Evolutionary conservation across 2,329 filamentous ascomycete genomes (phyloP).

Genomic region (Clarireedia hainanense): DNA sequence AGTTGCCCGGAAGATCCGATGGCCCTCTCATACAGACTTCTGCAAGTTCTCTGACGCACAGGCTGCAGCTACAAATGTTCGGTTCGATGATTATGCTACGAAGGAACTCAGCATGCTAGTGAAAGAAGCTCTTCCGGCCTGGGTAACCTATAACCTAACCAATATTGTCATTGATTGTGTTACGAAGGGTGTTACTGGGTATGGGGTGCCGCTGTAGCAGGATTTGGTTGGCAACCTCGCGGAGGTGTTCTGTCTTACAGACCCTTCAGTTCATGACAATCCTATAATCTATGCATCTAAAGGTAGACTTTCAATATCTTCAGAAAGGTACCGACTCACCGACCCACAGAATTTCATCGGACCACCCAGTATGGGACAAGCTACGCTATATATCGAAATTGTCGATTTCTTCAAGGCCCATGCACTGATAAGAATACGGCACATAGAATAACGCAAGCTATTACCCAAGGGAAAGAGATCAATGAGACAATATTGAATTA

Average conservation of each 20-base stretch:
- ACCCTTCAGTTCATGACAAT: slow-evolving; percentile 63
- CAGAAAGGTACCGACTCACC: no score
- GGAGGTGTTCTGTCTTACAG: slow-evolving; percentile 68
- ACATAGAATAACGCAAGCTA: slow-evolving; percentile 51
- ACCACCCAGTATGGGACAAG: slow-evolving; percentile 67
- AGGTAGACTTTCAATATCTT: slow-evolving; percentile 35
- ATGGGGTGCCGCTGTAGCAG: slow-evolving; percentile 51
- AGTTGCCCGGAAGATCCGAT: slow-evolving; percentile 17
- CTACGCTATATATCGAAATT: slow-evolving; percentile 67
- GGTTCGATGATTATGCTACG: neutral
- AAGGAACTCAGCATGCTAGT: neutral
- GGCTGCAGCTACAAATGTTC: neutral
- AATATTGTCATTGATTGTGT: slow-evolving; percentile 61
- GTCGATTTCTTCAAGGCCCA: slow-evolving; percentile 68
- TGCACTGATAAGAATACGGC: slow-evolving; percentile 56
- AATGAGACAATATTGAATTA: slow-evolving; percentile 69
- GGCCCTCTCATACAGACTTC: slow-evolving; percentile 11
- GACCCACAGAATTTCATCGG: slow-evolving; percentile 53
- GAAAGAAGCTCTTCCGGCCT: slow-evolving; percentile 59
- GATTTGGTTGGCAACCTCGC: slow-evolving; percentile 66
- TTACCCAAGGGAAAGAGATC: slow-evolving; percentile 54
- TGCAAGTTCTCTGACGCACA: neutral
- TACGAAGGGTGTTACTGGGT: slow-evolving; percentile 58
- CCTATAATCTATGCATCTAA: slow-evolving; percentile 69
- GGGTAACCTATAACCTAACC: slow-evolving; percentile 58